Base-by-base conservation (phyloP, 1,284 basidiomycete species). In the Gomphus bonarii region DNA sequence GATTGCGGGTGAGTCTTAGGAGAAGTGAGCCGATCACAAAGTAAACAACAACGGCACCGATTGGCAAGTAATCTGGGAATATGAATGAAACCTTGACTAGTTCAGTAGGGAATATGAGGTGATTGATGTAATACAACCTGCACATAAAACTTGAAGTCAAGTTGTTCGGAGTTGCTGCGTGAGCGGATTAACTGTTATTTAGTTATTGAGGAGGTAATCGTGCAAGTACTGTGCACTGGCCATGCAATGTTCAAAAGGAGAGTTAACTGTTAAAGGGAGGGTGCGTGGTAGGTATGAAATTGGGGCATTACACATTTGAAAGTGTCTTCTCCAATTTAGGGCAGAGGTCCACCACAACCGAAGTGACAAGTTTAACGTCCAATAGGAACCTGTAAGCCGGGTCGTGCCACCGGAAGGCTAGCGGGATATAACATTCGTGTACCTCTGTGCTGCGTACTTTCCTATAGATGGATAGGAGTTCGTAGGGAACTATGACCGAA, bases 41-140 rank as follows among this genome's bases (percentile, higher is more conserved):
- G 36, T 38, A 38, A 16, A 14, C 16, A 14, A 16, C 36, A 16
- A 38, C 36, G 3, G 12, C 36, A 14, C 36, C 36, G 3, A 14
- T 40, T 18, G n/a, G 16, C 3, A 40, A 1, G 16, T 40, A 18
- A 18, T 40, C n/a, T 40, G 14, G 8, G 4, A n/a, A n/a, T 1
- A 2, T 2, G 5, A 2, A 1, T n/a, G 5, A 5, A 4, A 18
- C 3, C 2, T 8, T 3, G 8, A n/a, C 1, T 3, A 7, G 5
- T 40, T n/a, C 8, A 7, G 1, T 7, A n/a, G n/a, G 14, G 16
- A 40, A 40, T n/a, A 8, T 8, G 38, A 18, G 2, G 4, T 14
- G 33, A 35, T 6, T 18, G 16, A 40, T 14, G 38, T n/a, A 40
- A n/a, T 40, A 16, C 38, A 3, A 8, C 5, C 38, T 40, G 38